Conservation (phyloP, 306 rosid species). For the Sesbania bispinosa region DNA sequence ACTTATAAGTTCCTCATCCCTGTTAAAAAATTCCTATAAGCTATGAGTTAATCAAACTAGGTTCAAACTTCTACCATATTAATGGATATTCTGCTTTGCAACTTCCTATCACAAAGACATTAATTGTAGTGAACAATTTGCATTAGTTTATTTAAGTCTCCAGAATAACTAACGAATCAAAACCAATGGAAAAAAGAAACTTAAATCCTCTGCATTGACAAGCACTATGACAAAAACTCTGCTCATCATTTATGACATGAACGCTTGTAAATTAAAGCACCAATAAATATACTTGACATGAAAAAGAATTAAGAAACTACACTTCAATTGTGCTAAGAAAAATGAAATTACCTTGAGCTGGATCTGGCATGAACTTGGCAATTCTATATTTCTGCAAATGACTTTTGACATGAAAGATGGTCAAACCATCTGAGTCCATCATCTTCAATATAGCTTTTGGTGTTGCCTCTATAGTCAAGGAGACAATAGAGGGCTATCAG, state of each 20-base stretch:
- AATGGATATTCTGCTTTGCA: constrained; percentile 10
- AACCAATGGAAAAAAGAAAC: not conserved
- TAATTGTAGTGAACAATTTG: not conserved
- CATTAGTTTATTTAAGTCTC: not conserved
- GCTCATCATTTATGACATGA: constrained; percentile 6
- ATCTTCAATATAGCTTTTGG: constrained; percentile 78
- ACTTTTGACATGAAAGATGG: constrained; percentile 92
- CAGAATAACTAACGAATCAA: not conserved
- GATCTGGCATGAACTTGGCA: constrained; percentile 74
- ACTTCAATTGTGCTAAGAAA: not conserved
- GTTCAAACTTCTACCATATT: not conserved
- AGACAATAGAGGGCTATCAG: constrained; percentile 12
- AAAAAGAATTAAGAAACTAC: constrained; percentile 9
- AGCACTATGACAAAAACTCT: not conserved
- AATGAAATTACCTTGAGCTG: constrained; percentile 52
- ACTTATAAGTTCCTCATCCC: too few species aligned
- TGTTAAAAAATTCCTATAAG: too few species aligned
- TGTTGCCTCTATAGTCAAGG: constrained; percentile 64
- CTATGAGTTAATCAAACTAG: too few species aligned
- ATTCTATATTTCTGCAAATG: constrained; percentile 93
- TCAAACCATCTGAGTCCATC: constrained; percentile 78
- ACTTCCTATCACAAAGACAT: too few species aligned
- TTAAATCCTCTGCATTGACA: not conserved
- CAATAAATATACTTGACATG: not conserved
- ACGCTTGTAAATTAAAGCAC: not conserved